Evolutionary conservation across 768 basidiomycete species (phyloP).

Genomic region (Boletus insuetus): DNA sequence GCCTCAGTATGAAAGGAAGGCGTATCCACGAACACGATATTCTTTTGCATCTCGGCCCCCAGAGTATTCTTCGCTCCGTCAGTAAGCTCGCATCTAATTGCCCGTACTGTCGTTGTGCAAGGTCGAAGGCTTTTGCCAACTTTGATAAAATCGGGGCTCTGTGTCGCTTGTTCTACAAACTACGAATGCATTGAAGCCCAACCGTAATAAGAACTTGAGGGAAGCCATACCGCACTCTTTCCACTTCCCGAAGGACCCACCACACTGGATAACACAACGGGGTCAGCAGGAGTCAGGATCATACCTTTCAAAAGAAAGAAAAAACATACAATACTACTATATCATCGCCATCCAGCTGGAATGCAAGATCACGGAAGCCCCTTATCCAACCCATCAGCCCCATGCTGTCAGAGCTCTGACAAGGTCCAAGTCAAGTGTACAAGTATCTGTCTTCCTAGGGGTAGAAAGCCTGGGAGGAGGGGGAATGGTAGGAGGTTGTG

Average conservation of each 20-base stretch:
- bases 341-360: constrained; percentile 3
- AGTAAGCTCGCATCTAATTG: constrained; percentile 11
- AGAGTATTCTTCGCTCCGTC: not conserved
- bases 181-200: not conserved
- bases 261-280: not conserved
- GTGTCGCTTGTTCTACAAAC: constrained; percentile 10
- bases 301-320: not conserved
- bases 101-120: not conserved
- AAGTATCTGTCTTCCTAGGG: not conserved
- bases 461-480: too few relatives aligned
- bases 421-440: not conserved
- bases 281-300: not conserved
- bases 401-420: not conserved
- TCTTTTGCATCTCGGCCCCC: not conserved
- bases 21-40: constrained; percentile 23
- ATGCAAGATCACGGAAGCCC: not conserved
- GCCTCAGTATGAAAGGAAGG: constrained; percentile 13
- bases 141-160: not conserved
- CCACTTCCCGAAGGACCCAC: constrained; percentile 19
- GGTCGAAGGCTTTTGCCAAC: not conserved
- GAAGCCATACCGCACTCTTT: constrained; percentile 17
- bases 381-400: not conserved
- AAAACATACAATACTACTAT: constrained; percentile 19
- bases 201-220: not conserved
- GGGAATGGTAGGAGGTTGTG: not conserved